Evolutionary conservation across 1,139 yeast species (phyloP).

Genomic region (Sugiyamaella japonica): DNA sequence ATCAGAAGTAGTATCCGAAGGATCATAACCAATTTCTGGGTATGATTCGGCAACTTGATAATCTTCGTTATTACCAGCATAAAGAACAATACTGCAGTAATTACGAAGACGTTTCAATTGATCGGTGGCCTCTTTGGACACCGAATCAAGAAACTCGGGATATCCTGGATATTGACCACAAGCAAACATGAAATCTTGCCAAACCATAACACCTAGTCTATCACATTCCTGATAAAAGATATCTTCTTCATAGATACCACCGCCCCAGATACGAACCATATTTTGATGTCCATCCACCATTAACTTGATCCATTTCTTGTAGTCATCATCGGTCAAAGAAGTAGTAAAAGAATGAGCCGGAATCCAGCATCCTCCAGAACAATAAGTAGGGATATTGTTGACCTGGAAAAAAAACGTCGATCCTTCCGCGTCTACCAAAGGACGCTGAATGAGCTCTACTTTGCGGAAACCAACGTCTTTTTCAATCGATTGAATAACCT

Average conservation of each 20-base stretch:
- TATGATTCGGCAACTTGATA: conserved; percentile 48
- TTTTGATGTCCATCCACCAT: conserved; percentile 46
- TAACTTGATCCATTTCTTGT: conserved; percentile 42
- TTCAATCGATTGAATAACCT: conserved; percentile 20
- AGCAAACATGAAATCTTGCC: conserved; percentile 58
- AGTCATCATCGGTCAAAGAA: conserved; percentile 39
- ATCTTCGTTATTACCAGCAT: conserved; percentile 47
- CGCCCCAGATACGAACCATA: conserved; percentile 53
- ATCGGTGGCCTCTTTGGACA: conserved; percentile 41
- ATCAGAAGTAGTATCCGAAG: conserved; percentile 37
- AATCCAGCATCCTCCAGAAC: conserved; percentile 51
- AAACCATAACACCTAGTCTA: conserved; percentile 46
- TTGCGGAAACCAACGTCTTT: conserved; percentile 42
- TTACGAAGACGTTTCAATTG: conserved; percentile 46
- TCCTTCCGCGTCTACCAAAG: conserved; percentile 41
- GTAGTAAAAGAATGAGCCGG: conserved; percentile 49
- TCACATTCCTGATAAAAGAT: conserved; percentile 49
- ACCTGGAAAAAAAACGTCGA: conserved; percentile 46
- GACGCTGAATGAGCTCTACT: conserved; percentile 45
- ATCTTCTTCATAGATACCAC: conserved; percentile 49
- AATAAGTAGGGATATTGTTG: conserved; percentile 44
- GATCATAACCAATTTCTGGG: conserved; percentile 40
- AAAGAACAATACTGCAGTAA: conserved; percentile 28
- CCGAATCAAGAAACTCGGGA: conserved; percentile 37
- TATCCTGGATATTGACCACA: conserved; percentile 51